Evolutionary conservation across 108 stramenopile species (phyloP).

Genomic region (Cyclostephanos tholiformis): DNA sequence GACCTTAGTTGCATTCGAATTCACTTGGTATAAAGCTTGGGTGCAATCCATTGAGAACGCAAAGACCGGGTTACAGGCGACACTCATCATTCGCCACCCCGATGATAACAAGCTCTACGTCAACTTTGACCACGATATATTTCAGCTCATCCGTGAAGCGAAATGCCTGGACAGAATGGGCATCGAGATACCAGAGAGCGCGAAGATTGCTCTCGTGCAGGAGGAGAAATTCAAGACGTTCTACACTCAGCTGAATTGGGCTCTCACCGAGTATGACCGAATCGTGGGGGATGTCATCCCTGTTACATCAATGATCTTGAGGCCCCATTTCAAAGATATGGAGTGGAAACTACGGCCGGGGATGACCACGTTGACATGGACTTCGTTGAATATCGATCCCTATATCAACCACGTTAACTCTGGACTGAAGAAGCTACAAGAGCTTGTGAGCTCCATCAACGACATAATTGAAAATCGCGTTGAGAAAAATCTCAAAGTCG

Average conservation of each 20-base stretch:
- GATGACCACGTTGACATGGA: constrained; percentile 94
- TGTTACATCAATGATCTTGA: constrained; percentile 78
- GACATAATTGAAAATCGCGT: constrained; percentile 93
- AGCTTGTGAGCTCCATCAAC: constrained; percentile 85
- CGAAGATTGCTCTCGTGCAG: constrained; percentile 87
- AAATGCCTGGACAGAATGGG: constrained; percentile 92
- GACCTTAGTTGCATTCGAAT: constrained; percentile 90
- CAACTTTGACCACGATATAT: constrained; percentile 90
- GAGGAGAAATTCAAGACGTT: constrained; percentile 92
- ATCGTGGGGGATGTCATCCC: constrained; percentile 85
- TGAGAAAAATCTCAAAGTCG: constrained; percentile 89
- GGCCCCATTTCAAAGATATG: constrained; percentile 90
- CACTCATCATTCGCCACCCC: constrained; percentile 91
- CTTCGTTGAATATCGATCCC: constrained; percentile 92
- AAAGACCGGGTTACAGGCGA: constrained; percentile 92
- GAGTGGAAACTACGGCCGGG: constrained; percentile 93
- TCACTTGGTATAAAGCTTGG: constrained; percentile 95
- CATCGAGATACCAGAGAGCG: constrained; percentile 85
- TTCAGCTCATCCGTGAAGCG: constrained; percentile 91
- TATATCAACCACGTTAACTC: constrained; percentile 78
- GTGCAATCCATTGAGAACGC: constrained; percentile 85
- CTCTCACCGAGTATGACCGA: constrained; percentile 85
- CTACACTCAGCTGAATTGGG: constrained; percentile 86
- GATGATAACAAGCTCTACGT: constrained; percentile 90
- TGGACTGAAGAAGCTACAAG: constrained; percentile 82